A percentile compares a stretch with the other conserved stretches of the same genome.
phyloP scores from a whole-genome alignment of 768 basidiomycete genomes.

The Boletus eberwhitei region DNA sequence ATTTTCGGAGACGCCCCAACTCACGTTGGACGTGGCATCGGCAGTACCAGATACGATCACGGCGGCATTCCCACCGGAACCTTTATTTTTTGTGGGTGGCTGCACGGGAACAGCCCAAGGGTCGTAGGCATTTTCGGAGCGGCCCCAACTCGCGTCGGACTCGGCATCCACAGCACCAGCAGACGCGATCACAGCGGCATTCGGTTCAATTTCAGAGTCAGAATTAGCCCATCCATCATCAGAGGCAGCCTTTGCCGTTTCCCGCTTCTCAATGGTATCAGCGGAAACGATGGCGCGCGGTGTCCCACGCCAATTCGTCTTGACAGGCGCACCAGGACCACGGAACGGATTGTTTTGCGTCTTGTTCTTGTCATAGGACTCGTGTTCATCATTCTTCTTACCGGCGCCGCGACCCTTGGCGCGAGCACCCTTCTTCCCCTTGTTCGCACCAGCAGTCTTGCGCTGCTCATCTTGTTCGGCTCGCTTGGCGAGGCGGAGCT shows the following conservation, averaged over 20 bases:
- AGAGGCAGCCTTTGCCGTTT: constrained; percentile 5
- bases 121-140: constrained; percentile 16
- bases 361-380: neutral
- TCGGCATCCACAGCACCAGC: constrained; percentile 2
- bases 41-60: neutral
- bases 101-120: constrained; percentile 18
- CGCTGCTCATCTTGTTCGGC: constrained; percentile 19
- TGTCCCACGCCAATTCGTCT: constrained; percentile 29
- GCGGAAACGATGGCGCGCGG: constrained; percentile 28
- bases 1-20: constrained; percentile 24
- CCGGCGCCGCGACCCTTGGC: constrained; percentile 6
- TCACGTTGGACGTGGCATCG: constrained; percentile 17
- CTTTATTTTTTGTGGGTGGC: too few relatives aligned
- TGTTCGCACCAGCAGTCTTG: constrained; percentile 12
- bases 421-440: constrained; percentile 20
- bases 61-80: neutral
- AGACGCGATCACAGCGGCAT: neutral
- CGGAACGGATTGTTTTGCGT: constrained; percentile 20
- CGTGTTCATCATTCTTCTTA: constrained; percentile 9
- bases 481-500: constrained; percentile 18
- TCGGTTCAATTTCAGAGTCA: constrained; percentile 12
- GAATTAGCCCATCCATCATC: constrained; percentile 23
- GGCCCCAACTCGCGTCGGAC: constrained; percentile 23
- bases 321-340: constrained; percentile 31
- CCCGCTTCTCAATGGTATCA: constrained; percentile 24